phyloP scores from a whole-genome alignment of 2,329 filamentous ascomycete genomes.

The Acrocalymma vagum region DNA sequence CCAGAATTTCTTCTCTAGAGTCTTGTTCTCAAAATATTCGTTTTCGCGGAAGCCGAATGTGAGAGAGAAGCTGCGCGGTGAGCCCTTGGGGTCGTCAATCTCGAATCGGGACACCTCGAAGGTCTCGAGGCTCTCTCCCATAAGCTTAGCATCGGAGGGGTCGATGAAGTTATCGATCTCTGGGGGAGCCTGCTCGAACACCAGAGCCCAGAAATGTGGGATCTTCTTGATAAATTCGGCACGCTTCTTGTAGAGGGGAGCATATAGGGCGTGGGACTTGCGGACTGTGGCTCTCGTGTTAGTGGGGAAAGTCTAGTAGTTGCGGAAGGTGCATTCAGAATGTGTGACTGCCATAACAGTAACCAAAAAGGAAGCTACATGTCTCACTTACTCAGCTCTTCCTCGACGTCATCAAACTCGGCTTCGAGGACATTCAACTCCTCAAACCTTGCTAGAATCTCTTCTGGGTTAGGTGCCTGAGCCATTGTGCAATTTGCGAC shows the following conservation, averaged over 20 bases:
- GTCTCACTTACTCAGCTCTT: constrained; percentile 73
- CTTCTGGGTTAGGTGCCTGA: constrained; percentile 29
- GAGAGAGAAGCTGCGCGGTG: constrained; percentile 78
- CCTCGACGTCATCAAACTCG: constrained; percentile 84
- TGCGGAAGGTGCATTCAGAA: neutral
- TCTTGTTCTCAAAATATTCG: constrained; percentile 79
- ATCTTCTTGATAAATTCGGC: constrained; percentile 75
- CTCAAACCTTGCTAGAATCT: constrained; percentile 64
- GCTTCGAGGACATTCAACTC: constrained; percentile 81
- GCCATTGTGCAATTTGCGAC: constrained; percentile 29
- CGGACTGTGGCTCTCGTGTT: constrained; percentile 67
- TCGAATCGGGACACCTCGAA: constrained; percentile 84
- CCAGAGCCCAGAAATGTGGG: constrained; percentile 92
- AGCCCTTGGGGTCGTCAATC: constrained; percentile 71
- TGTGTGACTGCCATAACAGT: neutral
- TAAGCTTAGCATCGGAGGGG: constrained; percentile 77
- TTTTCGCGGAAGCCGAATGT: constrained; percentile 83
- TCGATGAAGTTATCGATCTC: constrained; percentile 91
- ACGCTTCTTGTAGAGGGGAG: constrained; percentile 80
- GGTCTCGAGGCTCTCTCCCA: constrained; percentile 72
- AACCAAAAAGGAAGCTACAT: neutral
- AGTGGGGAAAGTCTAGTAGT: constrained; percentile 5
- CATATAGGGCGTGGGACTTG: constrained; percentile 73
- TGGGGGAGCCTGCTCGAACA: constrained; percentile 84
- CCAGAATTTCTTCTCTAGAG: constrained; percentile 92